Percentiles rank a stretch among this genome's conserved stretches.
Evolutionary conservation across 1,139 yeast species (phyloP).

Genomic region (Yamadazyma atmosphaerica): DNA sequence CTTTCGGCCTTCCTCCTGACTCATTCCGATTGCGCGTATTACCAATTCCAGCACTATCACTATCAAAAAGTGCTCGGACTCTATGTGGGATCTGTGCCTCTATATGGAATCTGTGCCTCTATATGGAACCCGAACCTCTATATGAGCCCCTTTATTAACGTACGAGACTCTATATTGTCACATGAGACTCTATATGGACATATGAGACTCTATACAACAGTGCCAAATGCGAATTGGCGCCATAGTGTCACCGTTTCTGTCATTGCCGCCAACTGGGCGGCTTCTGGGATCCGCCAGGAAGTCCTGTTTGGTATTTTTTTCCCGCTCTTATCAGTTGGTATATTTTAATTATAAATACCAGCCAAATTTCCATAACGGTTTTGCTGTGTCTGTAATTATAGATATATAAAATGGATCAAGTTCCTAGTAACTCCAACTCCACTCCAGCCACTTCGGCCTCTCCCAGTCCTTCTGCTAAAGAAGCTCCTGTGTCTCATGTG

Average conservation of each 20-base stretch:
- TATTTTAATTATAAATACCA: background rate
- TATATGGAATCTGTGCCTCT: background rate
- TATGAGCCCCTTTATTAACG: too few species aligned
- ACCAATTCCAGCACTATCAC: background rate
- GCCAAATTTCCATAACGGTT: background rate
- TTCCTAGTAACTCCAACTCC: constrained; percentile 1
- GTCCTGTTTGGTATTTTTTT: background rate
- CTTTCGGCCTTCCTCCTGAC: background rate
- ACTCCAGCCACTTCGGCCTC: constrained; percentile 18
- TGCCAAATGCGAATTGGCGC: background rate
- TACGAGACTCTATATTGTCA: background rate
- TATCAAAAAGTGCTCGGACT: too few species aligned
- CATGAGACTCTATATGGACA: background rate
- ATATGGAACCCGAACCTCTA: background rate
- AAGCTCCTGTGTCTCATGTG: constrained; percentile 18
- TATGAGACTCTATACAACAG: background rate
- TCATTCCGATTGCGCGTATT: background rate
- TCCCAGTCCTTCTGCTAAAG: constrained; percentile 11
- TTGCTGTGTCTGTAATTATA: background rate
- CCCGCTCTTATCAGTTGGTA: background rate
- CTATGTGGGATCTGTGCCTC: background rate
- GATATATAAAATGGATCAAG: background rate
- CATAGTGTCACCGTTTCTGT: background rate
- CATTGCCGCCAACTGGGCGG: background rate
- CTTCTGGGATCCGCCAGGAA: background rate